Evolutionary conservation across 2,329 filamentous ascomycete genomes (phyloP), one percentile per base, ranked within the genome.

Genomic region (Didymella arachidicola): DNA sequence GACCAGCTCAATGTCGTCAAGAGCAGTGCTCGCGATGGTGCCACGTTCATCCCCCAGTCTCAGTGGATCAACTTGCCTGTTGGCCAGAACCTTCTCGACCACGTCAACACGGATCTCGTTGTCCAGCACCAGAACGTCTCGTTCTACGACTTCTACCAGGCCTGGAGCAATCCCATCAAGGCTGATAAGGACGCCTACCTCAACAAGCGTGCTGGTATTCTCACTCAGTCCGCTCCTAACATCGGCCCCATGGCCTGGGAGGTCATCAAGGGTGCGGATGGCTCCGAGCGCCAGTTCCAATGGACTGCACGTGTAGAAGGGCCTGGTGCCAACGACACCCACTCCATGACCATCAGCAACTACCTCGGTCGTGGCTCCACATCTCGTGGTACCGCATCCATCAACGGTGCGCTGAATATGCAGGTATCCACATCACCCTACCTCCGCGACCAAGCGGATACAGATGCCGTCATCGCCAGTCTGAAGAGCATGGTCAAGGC

Each of bases 91-190:
- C 65, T 83, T 45, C 79, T 81, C 63, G 82, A 83, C 77, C 76
- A 77, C 81, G 86, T 79, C 79, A 91, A 84, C 72, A 85, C 83
- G 16, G 82, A 85, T 66, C 72, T 82, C 38, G 81, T 84, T 44
- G 76, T 85, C 47, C 79, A 77, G 12, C 82, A 85, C 66, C 79
- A 80, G 12, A 82, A 81, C 54, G 76, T 85, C 48, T 79, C 79
- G 8, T 86, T 86, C 74, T 90, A 90, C 68, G 84, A 90, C 77
- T 89, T 88, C 68, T 88, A 87, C 69, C 79, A 77, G 53, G 87
- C 87, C 2, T 90, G 80, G 77, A 66, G 81, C 62, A 74, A 71
- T 12, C 79, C 79, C 3, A 78, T 78, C 45, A 53, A 69, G 10
- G 66, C 71, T 32, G 79, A 83, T 65, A 76, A 75, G 62, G 64